Conservation (phyloP, 768 basidiomycete genomes). For the Russula sp. region DNA sequence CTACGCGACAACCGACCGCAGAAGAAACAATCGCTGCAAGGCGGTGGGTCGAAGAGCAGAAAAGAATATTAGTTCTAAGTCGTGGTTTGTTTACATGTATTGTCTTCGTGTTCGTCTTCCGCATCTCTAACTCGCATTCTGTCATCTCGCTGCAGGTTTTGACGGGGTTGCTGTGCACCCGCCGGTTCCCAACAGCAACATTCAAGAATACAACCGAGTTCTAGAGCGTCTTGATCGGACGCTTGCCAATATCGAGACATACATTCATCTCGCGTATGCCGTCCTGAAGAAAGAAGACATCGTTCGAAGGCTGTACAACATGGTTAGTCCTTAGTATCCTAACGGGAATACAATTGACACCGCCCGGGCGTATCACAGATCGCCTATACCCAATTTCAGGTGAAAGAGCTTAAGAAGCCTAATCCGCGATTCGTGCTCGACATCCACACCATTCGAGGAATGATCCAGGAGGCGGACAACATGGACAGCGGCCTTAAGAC, state of each 20-base stretch:
- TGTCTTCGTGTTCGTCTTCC: neutral
- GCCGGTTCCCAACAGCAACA: neutral
- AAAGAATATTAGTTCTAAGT: neutral
- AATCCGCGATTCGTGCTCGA: constrained; percentile 20
- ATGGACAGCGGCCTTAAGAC: constrained; percentile 12
- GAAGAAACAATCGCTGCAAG: neutral
- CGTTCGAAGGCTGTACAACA: constrained; percentile 1
- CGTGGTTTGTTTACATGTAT: neutral
- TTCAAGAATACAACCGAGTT: constrained; percentile 11
- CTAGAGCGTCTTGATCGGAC: constrained; percentile 13
- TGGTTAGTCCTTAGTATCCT: constrained; percentile 4
- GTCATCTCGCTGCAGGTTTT: neutral
- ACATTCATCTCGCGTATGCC: constrained; percentile 14
- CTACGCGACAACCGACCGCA: neutral
- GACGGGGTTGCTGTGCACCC: neutral
- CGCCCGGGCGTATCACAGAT: neutral
- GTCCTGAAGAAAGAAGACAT: constrained; percentile 1
- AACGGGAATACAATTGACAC: neutral
- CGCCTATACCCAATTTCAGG: constrained; percentile 9
- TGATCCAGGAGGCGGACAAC: constrained; percentile 21
- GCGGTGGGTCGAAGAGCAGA: constrained; percentile 7
- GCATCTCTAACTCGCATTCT: neutral
- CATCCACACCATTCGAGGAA: constrained; percentile 17
- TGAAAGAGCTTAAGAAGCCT: constrained; percentile 9
- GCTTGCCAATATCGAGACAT: constrained; percentile 7